A percentile compares a stretch with the other conserved stretches of the same genome.
phyloP scores from a whole-genome alignment of 495 filamentous ascomycete genomes.

The Podospora pseudoanserina region DNA sequence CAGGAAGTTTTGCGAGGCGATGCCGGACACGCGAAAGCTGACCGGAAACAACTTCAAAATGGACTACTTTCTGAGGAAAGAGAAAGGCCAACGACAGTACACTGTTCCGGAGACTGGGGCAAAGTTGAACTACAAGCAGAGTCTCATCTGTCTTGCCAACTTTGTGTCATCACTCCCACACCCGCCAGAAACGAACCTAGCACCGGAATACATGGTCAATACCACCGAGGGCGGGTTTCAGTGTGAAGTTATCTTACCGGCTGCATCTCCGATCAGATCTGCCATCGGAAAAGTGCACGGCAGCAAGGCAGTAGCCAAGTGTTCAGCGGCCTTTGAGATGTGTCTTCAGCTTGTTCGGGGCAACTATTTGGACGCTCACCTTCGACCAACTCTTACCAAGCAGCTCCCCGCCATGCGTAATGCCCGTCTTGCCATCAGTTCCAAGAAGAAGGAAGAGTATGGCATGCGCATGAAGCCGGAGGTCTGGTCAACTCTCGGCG shows the following conservation, averaged over 20 bases:
- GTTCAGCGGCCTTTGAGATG: constrained; percentile 83
- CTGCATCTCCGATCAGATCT: constrained; percentile 65
- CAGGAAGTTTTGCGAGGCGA: constrained; percentile 65
- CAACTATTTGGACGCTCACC: constrained; percentile 65
- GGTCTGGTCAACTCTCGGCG: constrained; percentile 59
- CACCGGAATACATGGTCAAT: constrained; percentile 61
- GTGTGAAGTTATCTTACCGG: constrained; percentile 80
- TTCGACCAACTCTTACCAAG: constrained; percentile 70
- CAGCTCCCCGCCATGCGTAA: constrained; percentile 82
- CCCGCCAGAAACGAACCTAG: constrained; percentile 50
- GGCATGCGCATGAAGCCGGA: constrained; percentile 73
- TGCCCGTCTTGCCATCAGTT: constrained; percentile 77
- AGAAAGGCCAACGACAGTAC: constrained; percentile 55
- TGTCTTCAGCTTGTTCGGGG: constrained; percentile 67
- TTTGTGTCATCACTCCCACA: constrained; percentile 58
- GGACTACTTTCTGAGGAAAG: constrained; percentile 52
- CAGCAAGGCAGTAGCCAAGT: constrained; percentile 77
- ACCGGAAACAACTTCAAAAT: constrained; percentile 57
- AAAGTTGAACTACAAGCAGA: constrained; percentile 72
- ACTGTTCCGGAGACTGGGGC: constrained; percentile 68
- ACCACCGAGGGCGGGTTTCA: constrained; percentile 58
- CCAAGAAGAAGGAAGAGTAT: constrained; percentile 70
- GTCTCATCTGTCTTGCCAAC: constrained; percentile 58
- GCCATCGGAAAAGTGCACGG: constrained; percentile 56
- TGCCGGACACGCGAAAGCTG: constrained; percentile 74